Evolutionary conservation across 495 filamentous ascomycete species (phyloP).

Genomic region (Hypomontagnella submonticulosa): DNA sequence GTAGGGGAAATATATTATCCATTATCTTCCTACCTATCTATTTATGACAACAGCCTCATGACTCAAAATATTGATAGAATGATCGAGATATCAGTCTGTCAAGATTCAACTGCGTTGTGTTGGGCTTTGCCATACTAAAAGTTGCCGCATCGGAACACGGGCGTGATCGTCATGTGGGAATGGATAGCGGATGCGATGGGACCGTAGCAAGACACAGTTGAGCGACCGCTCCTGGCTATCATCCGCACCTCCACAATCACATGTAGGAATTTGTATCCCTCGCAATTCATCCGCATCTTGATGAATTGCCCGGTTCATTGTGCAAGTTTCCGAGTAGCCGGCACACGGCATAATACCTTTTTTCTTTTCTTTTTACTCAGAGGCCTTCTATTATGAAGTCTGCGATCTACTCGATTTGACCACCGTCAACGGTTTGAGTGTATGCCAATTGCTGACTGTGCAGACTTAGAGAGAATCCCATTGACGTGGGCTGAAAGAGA

Average conservation of each 20-base stretch:
- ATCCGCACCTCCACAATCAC: slow-evolving; percentile 24
- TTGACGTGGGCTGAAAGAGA: slow-evolving; percentile 5
- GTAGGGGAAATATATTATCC: slow-evolving; percentile 1
- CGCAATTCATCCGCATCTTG: slow-evolving; percentile 16
- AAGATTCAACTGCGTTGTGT: slow-evolving; percentile 15
- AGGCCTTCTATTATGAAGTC: slow-evolving; percentile 4
- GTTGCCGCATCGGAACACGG: slow-evolving; percentile 23
- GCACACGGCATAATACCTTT: slow-evolving; percentile 6
- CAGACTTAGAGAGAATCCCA: slow-evolving; percentile 11
- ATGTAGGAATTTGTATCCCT: slow-evolving; percentile 19
- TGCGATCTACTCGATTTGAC: slow-evolving; percentile 6
- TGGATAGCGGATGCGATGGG: slow-evolving; percentile 31
- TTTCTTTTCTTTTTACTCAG: slow-evolving; percentile 4
- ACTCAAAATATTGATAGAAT: slow-evolving; percentile 19
- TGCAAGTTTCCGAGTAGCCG: slow-evolving; percentile 19
- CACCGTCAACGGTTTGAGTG: neutral
- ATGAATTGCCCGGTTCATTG: slow-evolving; percentile 18
- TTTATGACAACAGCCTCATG: slow-evolving; percentile 22
- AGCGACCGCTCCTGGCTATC: slow-evolving; percentile 39
- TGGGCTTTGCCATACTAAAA: slow-evolving; percentile 14
- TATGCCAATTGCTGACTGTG: slow-evolving; percentile 17
- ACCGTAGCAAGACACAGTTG: slow-evolving; percentile 39
- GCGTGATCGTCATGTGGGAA: slow-evolving; percentile 34
- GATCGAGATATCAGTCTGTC: slow-evolving; percentile 6
- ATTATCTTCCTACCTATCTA: slow-evolving; percentile 9